Percentiles rank a stretch among this genome's conserved stretches.
phyloP scores from a whole-genome alignment of 352 stramenopile genomes.

The Pythium utonaiense region DNA sequence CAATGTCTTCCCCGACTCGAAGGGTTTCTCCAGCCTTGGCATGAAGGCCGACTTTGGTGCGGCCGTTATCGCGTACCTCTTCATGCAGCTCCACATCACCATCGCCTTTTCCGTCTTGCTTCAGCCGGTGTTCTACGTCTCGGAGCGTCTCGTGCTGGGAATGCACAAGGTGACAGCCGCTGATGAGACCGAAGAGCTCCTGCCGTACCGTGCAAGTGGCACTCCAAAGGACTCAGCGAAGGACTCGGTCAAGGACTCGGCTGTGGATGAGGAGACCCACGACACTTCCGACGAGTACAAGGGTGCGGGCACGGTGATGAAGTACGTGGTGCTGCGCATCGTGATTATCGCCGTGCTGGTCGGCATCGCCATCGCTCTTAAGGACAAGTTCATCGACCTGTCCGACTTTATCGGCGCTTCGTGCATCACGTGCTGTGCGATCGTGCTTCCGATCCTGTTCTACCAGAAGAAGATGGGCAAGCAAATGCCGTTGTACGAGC shows the following conservation, averaged over 20 bases:
- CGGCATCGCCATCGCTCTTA: constrained; percentile 27
- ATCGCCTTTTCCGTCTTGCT: constrained; percentile 46
- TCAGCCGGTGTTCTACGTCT: constrained; percentile 54
- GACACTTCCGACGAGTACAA: constrained; percentile 37
- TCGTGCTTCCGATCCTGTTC: constrained; percentile 65
- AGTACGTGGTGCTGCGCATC: constrained; percentile 41
- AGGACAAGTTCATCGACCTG: constrained; percentile 62
- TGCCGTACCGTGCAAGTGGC: constrained; percentile 21
- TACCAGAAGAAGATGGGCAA: constrained; percentile 65
- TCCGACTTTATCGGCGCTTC: constrained; percentile 67
- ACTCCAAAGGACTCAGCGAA: constrained; percentile 1
- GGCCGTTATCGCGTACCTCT: constrained; percentile 53
- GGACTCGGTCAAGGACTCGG: neutral
- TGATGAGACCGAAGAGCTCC: constrained; percentile 1
- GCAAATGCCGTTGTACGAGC: constrained; percentile 35
- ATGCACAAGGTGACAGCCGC: constrained; percentile 45
- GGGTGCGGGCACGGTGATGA: constrained; percentile 27
- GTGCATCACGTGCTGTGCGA: constrained; percentile 49
- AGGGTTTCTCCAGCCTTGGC: constrained; percentile 35
- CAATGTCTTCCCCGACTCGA: constrained; percentile 37
- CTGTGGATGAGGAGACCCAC: constrained; percentile 7
- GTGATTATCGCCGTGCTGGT: constrained; percentile 50
- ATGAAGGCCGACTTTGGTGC: constrained; percentile 41
- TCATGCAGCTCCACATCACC: constrained; percentile 54
- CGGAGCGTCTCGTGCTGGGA: constrained; percentile 52